Evolutionary conservation across 257 asterid species (phyloP).

Genomic region (Primulina tabacum): DNA sequence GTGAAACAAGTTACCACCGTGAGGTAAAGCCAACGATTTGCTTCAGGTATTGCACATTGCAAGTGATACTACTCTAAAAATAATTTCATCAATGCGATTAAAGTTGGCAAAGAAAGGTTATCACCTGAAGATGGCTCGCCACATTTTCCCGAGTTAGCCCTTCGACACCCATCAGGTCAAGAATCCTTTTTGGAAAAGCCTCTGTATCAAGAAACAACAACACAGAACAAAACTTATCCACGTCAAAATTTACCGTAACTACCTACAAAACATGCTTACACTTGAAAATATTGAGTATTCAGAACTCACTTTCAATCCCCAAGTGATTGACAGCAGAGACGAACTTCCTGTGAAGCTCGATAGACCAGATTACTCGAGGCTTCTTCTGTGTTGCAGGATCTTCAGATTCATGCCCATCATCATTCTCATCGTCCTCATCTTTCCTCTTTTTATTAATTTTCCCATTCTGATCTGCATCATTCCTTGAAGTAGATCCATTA

Average conservation of each 20-base stretch:
- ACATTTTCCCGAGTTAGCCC: conserved; percentile 66
- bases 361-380: conserved; percentile 69
- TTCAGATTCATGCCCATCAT: conserved; percentile 42
- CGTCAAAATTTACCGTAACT: not conserved
- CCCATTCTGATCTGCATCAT: conserved; percentile 50
- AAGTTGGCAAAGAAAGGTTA: conserved; percentile 4
- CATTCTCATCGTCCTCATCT: conserved; percentile 47
- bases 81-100: not conserved
- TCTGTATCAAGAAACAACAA: conserved; percentile 33
- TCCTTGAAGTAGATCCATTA: conserved; percentile 35
- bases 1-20: not conserved
- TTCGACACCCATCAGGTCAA: conserved; percentile 66
- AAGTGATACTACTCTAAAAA: not conserved
- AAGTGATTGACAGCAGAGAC: conserved; percentile 57
- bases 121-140: conserved; percentile 75
- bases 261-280: conserved; percentile 4
- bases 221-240: not conserved
- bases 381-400: conserved; percentile 56
- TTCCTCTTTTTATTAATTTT: conserved; percentile 46
- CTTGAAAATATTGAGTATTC: not conserved
- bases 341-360: conserved; percentile 61
- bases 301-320: conserved; percentile 59
- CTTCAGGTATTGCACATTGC: not conserved
- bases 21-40: not conserved
- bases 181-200: conserved; percentile 74